phyloP scores from a whole-genome alignment of 345 rosid genomes.

The Aurinia saxatilis region DNA sequence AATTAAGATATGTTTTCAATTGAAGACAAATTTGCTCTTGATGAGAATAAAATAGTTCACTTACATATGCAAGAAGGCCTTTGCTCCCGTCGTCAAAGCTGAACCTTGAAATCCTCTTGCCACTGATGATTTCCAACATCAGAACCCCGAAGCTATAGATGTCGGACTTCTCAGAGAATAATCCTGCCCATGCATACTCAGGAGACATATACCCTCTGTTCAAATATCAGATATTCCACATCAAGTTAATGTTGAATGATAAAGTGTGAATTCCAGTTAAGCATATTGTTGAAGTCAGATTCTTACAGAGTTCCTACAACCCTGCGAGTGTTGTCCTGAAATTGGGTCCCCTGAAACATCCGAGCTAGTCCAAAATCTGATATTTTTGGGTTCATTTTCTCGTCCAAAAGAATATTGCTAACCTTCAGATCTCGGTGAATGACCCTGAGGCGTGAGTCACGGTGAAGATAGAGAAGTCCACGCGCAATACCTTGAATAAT shows the following conservation, averaged over 20 bases:
- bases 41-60: background rate
- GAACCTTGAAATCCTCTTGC: conserved; percentile 21
- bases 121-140: conserved; percentile 27
- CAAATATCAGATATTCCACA: background rate
- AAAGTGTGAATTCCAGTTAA: background rate
- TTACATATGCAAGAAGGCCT: conserved; percentile 30
- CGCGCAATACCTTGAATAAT: conserved; percentile 6
- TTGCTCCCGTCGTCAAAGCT: conserved; percentile 17
- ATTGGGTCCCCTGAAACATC: conserved; percentile 28
- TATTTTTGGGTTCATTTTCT: conserved; percentile 17
- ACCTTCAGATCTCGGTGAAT: conserved; percentile 18
- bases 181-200: conserved; percentile 44
- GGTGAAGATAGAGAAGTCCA: conserved; percentile 11
- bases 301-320: conserved; percentile 31
- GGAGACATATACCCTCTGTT: conserved; percentile 42
- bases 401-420: conserved; percentile 11
- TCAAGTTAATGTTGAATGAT: background rate
- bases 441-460: conserved; percentile 1
- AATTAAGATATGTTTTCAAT: background rate
- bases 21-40: background rate
- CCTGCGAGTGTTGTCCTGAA: conserved; percentile 22
- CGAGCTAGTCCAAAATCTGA: conserved; percentile 26
- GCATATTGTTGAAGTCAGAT: background rate
- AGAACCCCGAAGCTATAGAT: conserved; percentile 46
- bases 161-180: conserved; percentile 47